Conservation (phyloP, 2,329 filamentous ascomycete genomes). For the Metarhizium anisopliae region DNA sequence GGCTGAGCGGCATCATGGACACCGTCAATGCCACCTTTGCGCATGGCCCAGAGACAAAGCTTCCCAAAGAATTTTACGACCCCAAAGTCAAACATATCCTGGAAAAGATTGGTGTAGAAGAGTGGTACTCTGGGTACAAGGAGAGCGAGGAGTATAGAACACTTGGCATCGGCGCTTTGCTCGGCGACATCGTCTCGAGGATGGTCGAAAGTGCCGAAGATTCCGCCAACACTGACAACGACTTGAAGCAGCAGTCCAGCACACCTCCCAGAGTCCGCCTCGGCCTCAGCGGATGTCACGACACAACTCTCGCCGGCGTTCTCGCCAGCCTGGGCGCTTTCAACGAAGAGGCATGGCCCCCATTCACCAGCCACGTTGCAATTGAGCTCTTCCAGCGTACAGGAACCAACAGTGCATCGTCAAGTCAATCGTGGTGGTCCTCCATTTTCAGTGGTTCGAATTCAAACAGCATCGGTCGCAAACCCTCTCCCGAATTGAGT, state of each 20-base stretch:
- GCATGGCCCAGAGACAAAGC: slow-evolving; percentile 62
- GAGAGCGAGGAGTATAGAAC: slow-evolving; percentile 82
- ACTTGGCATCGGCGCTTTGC: slow-evolving; percentile 74
- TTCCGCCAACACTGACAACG: slow-evolving; percentile 44
- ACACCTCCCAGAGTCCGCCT: slow-evolving; percentile 51
- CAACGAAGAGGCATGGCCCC: slow-evolving; percentile 69
- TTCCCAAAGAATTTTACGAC: slow-evolving; percentile 86
- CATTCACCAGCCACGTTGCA: slow-evolving; percentile 86
- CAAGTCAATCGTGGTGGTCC: slow-evolving; percentile 14
- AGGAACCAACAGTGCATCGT: slow-evolving; percentile 16
- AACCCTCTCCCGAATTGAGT: slow-evolving; percentile 45
- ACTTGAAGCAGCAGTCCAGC: slow-evolving; percentile 26
- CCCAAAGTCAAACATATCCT: slow-evolving; percentile 58
- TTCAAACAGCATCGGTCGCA: slow-evolving; percentile 49
- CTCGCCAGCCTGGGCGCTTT: slow-evolving; percentile 74
- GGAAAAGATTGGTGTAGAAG: slow-evolving; percentile 70
- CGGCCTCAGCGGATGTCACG: slow-evolving; percentile 78
- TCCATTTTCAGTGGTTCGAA: slow-evolving; percentile 18
- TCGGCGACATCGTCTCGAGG: slow-evolving; percentile 73
- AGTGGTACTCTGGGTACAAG: slow-evolving; percentile 84
- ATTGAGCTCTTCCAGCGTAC: slow-evolving; percentile 73
- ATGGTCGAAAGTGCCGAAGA: slow-evolving; percentile 60
- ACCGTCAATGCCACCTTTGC: slow-evolving; percentile 83
- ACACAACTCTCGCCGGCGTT: slow-evolving; percentile 80
- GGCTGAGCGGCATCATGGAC: slow-evolving; percentile 87